Percentiles rank a stretch among this genome's conserved stretches.
These are phyloP conservation scores for Tricholoma bakamatsutake DNA, from an alignment of 768 basidiomycete species.

Conservation along the genomic window DNA sequence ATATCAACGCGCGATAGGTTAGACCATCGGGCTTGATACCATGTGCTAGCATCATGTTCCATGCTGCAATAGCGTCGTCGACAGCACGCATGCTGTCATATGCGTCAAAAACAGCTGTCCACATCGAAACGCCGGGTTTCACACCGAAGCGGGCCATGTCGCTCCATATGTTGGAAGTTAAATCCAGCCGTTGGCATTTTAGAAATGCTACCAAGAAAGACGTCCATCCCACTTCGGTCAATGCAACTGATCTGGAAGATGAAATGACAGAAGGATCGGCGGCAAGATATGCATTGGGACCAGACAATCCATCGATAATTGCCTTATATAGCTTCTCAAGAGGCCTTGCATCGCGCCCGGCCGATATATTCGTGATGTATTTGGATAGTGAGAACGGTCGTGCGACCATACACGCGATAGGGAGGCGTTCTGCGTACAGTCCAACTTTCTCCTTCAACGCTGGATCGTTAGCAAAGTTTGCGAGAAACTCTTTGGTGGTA, in stretches of 20 bases:
- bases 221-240: conserved; percentile 58
- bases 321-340: conserved; percentile 46
- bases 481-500: conserved; percentile 34
- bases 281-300: conserved; percentile 50
- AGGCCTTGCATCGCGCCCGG: conserved; percentile 20
- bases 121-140: conserved; percentile 49
- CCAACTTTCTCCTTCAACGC: conserved; percentile 35
- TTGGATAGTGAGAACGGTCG: conserved; percentile 43
- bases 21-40: conserved; percentile 54
- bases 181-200: conserved; percentile 43
- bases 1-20: conserved; percentile 66
- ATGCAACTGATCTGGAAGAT: conserved; percentile 34
- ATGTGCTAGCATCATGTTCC: conserved; percentile 57
- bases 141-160: conserved; percentile 51
- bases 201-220: conserved; percentile 64
- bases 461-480: conserved; percentile 27
- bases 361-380: conserved; percentile 43
- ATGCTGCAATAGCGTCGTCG: conserved; percentile 50
- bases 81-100: conserved; percentile 47
- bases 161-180: conserved; percentile 62
- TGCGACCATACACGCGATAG: conserved; percentile 44
- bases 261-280: conserved; percentile 32
- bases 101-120: conserved; percentile 68
- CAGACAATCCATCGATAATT: conserved; percentile 45
- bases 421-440: conserved; percentile 42